Percentiles rank a stretch among this genome's conserved stretches.
phyloP scores from a whole-genome alignment of 352 stramenopile genomes.

The Pythium folliculosum region DNA sequence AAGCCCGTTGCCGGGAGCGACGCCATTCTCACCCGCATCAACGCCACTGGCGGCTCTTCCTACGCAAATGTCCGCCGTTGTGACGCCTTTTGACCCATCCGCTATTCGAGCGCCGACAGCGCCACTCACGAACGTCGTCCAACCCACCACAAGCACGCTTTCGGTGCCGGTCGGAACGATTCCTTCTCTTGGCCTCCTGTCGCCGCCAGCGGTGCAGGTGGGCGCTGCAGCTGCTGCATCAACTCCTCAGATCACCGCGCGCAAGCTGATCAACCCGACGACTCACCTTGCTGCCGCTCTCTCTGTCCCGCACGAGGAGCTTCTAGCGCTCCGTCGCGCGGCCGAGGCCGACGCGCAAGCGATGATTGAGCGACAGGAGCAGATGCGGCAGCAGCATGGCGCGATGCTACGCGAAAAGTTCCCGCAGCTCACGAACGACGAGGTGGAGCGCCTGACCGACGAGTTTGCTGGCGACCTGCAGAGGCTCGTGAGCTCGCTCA shows the following conservation, averaged over 20 bases:
- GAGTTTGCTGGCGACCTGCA: slow-evolving; percentile 57
- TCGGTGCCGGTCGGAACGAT: too few species aligned
- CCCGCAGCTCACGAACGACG: slow-evolving; percentile 43
- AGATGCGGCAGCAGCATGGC: slow-evolving; percentile 44
- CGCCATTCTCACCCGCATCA: neutral
- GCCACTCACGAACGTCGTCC: neutral
- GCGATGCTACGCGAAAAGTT: slow-evolving; percentile 43
- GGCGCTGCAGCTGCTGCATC: neutral
- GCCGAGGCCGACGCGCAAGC: slow-evolving; percentile 19
- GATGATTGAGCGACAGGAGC: slow-evolving; percentile 20
- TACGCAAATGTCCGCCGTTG: neutral
- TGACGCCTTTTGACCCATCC: neutral
- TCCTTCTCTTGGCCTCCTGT: too few species aligned
- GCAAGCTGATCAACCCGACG: neutral
- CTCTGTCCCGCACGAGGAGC: neutral
- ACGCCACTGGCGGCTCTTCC: neutral
- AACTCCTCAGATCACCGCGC: neutral
- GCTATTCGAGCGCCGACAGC: neutral
- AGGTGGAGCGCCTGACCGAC: slow-evolving; percentile 49
- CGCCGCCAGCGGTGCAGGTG: neutral
- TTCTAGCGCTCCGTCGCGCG: slow-evolving; percentile 12
- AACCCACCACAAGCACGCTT: neutral
- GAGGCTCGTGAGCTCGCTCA: slow-evolving; percentile 46
- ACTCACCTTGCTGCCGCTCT: neutral
- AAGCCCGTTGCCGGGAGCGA: neutral